These are phyloP conservation scores for Entophlyctis luteolus DNA, from an alignment of 192 early-diverging fungal species.

Conservation along the genomic window DNA sequence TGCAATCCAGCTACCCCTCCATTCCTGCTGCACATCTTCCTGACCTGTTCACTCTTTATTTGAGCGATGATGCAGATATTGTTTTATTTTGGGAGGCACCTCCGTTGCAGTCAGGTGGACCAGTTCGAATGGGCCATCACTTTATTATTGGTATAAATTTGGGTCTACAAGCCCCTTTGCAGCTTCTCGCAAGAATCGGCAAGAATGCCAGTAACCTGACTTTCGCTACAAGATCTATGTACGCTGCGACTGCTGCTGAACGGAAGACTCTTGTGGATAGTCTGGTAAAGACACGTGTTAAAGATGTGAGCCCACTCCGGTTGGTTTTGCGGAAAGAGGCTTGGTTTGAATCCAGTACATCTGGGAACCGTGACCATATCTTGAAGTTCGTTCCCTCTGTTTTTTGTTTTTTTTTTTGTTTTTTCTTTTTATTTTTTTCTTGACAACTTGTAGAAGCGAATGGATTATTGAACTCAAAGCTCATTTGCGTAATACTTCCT, in stretches of 20 bases:
- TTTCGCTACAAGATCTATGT: slow-evolving; percentile 54
- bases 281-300: slow-evolving; percentile 55
- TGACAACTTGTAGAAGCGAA: slow-evolving; percentile 38
- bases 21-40: slow-evolving; percentile 55
- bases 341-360: too few species aligned
- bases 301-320: slow-evolving; percentile 68
- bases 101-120: slow-evolving; percentile 19
- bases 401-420: neutral
- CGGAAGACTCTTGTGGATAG: slow-evolving; percentile 58
- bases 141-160: slow-evolving; percentile 90
- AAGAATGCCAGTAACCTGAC: slow-evolving; percentile 23
- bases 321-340: slow-evolving; percentile 51
- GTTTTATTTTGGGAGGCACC: slow-evolving; percentile 71
- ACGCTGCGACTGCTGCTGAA: slow-evolving; percentile 67
- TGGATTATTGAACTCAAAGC: slow-evolving; percentile 56
- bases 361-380: slow-evolving; percentile 32
- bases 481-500: slow-evolving; percentile 66
- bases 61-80: slow-evolving; percentile 83
- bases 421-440: neutral
- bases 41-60: slow-evolving; percentile 78
- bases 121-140: slow-evolving; percentile 70
- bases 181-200: slow-evolving; percentile 25
- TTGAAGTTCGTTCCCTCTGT: neutral
- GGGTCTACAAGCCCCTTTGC: slow-evolving; percentile 60
- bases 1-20: slow-evolving; percentile 64